Base-by-base conservation (phyloP, 1,284 basidiomycete genomes). In the Coriolopsis trogii region DNA sequence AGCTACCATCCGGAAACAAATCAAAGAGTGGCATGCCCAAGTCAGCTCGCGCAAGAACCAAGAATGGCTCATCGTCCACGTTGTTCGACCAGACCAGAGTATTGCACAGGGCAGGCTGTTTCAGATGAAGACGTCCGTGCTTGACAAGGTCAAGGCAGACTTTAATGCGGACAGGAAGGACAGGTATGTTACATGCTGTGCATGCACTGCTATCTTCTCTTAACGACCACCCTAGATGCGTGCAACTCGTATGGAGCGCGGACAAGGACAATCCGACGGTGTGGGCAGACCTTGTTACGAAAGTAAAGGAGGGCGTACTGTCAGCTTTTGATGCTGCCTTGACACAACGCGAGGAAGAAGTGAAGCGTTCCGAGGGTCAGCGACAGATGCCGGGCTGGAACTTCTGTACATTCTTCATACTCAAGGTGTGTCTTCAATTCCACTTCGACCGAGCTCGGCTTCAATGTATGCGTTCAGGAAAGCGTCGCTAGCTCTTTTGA, bases 301-400 rank as follows among this genome's bases (percentile, higher is more conserved):
- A 93, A 67, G 77, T 98, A 60, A 98, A 98, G 71, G 95, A 98
- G 51, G 88, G 88, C 12, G 70, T 97, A 13, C 72, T 96, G 16
- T 74, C 77, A 29, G 88, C 94, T 0, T 94, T 98, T 58, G 93
- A 98, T 63, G 72, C 76, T 8, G 85, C 89, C 6, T 79, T 98
- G 34, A 72, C 79, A 6, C 84, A 87, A 59, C 80, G 91, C 15
- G 91, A 95, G 65, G 95, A 97, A 42, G 93, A 96, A 54, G 87
- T 97, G 2, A 87, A 81, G 63, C 81, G 90, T 21, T 92, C 91
- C 0, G 95, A 98, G 67, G 79, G 84, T 41, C 92, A 96, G 67
- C 79, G 90, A 51, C 80, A 87, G 57, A 90, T 93, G 80, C 90
- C 92, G 1, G 95, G 94, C 2, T 98, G 95, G 95, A 95, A 97